Percentiles rank a stretch among this genome's conserved stretches.
These are phyloP conservation scores for Exophiala calicioides DNA, from an alignment of 2,329 filamentous ascomycete species.

Conservation along the genomic window DNA sequence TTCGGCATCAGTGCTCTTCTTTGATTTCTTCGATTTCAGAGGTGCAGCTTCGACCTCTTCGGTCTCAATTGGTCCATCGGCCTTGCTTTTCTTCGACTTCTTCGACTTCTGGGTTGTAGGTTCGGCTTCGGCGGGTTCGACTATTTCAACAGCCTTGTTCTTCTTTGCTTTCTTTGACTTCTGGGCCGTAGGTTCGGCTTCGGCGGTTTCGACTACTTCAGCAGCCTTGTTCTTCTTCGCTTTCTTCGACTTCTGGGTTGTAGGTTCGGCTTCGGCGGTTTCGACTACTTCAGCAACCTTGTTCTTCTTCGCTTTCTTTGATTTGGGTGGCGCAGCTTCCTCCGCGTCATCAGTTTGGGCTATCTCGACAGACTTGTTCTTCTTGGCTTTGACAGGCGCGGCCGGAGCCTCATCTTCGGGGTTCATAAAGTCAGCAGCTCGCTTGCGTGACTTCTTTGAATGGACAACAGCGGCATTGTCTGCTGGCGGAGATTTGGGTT, in stretches of 20 bases:
- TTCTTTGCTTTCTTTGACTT: slow-evolving; percentile 37
- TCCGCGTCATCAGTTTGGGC: no score
- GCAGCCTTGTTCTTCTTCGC: no score
- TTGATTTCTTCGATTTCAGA: slow-evolving; percentile 13
- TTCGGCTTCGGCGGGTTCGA: slow-evolving; percentile 25
- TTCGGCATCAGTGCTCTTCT: no score
- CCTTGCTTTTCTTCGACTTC: slow-evolving; percentile 34
- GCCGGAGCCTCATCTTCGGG: slow-evolving; percentile 42
- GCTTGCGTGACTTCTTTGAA: slow-evolving; percentile 48
- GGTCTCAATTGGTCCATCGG: no score
- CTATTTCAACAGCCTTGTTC: slow-evolving; percentile 57
- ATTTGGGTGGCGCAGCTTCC: no score
- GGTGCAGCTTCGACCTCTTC: no score
- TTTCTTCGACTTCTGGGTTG: no score
- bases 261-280: no score
- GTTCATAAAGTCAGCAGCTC: slow-evolving; percentile 50
- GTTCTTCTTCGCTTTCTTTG: no score
- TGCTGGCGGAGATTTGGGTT: slow-evolving; percentile 28
- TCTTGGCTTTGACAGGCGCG: slow-evolving; percentile 39
- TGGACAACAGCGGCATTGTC: slow-evolving; percentile 39
- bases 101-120: slow-evolving; percentile 33
- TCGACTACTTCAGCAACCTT: no score
- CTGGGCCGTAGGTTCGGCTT: slow-evolving; percentile 28
- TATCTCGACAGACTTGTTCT: slow-evolving; percentile 52
- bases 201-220: no score